Percentiles rank a stretch among this genome's conserved stretches.
Evolutionary conservation across 495 filamentous ascomycete genomes (phyloP).

Genomic region (Sporormia fimetaria): DNA sequence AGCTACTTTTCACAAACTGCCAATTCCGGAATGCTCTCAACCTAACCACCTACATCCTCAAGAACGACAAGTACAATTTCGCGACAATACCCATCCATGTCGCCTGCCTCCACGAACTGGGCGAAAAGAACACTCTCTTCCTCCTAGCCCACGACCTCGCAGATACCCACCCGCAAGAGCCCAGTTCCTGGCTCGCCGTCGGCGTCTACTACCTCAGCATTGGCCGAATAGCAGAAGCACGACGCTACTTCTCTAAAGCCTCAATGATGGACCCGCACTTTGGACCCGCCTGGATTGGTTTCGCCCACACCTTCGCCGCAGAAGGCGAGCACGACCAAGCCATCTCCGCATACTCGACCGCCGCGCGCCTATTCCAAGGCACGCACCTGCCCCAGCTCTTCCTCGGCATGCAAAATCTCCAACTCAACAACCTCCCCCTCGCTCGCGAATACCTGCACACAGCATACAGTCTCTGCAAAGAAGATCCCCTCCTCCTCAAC

Average conservation of each 20-base stretch:
- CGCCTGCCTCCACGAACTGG: conserved; percentile 81
- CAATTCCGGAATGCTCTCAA: conserved; percentile 76
- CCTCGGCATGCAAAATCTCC: conserved; percentile 95
- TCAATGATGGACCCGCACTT: conserved; percentile 96
- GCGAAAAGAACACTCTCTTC: conserved; percentile 77
- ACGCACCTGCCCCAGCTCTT: conserved; percentile 95
- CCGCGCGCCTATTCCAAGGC: conserved; percentile 88
- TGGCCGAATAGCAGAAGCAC: conserved; percentile 80
- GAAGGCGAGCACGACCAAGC: conserved; percentile 98
- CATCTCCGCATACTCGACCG: conserved; percentile 94
- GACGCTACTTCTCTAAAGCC: conserved; percentile 92
- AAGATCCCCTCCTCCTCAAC: conserved; percentile 84
- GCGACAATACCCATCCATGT: conserved; percentile 81
- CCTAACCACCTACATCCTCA: conserved; percentile 72
- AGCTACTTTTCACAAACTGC: conserved; percentile 89
- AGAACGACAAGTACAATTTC: conserved; percentile 77
- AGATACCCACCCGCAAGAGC: conserved; percentile 81
- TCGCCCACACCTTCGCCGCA: conserved; percentile 99
- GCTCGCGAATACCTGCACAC: conserved; percentile 93
- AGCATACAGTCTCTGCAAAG: conserved; percentile 62
- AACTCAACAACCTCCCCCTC: conserved; percentile 84
- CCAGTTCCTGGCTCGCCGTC: conserved; percentile 84
- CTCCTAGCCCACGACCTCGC: conserved; percentile 89
- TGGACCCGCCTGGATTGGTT: conserved; percentile 96
- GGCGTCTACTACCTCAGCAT: conserved; percentile 91